Conservation (phyloP, 2,329 filamentous ascomycete species). For the Calonectria fujianensis region DNA sequence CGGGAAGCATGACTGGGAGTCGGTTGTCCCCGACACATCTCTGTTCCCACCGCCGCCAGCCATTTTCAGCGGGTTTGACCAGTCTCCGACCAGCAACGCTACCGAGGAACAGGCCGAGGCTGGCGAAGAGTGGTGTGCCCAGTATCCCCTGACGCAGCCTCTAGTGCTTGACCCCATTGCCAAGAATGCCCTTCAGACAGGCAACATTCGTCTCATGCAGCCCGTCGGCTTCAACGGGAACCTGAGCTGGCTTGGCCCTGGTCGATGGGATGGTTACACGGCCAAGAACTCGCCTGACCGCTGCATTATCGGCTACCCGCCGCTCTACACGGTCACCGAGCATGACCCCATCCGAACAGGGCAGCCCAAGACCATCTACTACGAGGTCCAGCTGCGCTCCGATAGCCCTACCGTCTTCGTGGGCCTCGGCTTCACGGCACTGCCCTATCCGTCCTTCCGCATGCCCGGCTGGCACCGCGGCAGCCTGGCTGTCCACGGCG, state of each 20-base stretch:
- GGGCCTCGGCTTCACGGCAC: constrained; percentile 81
- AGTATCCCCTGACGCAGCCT: constrained; percentile 75
- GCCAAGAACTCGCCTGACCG: constrained; percentile 72
- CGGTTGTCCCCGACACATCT: constrained; percentile 82
- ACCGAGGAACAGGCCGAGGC: constrained; percentile 77
- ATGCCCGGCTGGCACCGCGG: constrained; percentile 89
- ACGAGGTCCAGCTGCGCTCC: constrained; percentile 77
- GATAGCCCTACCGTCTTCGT: constrained; percentile 70
- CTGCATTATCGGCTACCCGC: constrained; percentile 80
- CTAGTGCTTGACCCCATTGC: constrained; percentile 68
- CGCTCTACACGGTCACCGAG: constrained; percentile 78
- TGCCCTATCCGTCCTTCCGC: constrained; percentile 85
- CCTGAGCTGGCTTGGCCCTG: constrained; percentile 67
- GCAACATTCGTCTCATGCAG: constrained; percentile 73
- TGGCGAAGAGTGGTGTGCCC: constrained; percentile 79
- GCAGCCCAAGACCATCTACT: constrained; percentile 77
- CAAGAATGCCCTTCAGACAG: constrained; percentile 67
- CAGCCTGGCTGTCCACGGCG: constrained; percentile 84
- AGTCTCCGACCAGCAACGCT: constrained; percentile 82
- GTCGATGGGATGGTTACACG: constrained; percentile 71
- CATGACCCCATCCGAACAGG: constrained; percentile 72
- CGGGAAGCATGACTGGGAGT: constrained; percentile 80
- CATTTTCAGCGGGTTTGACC: constrained; percentile 77
- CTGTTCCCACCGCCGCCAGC: constrained; percentile 83
- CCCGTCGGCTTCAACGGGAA: constrained; percentile 69